Evolutionary conservation across 495 filamentous ascomycete genomes (phyloP).

Genomic region (Parathielavia hyrcaniae): DNA sequence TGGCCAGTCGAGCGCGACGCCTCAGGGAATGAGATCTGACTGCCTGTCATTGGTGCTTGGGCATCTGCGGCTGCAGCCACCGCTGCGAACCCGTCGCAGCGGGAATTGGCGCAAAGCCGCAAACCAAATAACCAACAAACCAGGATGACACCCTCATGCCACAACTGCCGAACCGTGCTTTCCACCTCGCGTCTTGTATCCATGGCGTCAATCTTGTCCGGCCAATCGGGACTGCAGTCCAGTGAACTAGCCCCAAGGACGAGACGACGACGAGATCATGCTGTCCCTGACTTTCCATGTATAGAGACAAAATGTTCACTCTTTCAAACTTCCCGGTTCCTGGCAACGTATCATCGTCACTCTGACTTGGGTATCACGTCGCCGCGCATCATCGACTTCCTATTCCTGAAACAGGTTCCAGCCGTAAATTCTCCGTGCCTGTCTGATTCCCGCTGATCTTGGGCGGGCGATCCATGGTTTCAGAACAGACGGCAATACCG

Average conservation of each 20-base stretch:
- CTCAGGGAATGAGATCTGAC: slow-evolving; percentile 3
- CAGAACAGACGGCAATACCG: not conserved
- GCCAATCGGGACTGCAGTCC: not conserved
- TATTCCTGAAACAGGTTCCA: not conserved
- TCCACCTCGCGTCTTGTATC: not conserved
- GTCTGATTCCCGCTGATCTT: too few species aligned
- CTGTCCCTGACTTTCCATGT: not conserved
- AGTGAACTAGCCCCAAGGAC: not conserved
- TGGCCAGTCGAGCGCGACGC: not conserved
- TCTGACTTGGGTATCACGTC: not conserved
- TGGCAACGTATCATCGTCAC: not conserved
- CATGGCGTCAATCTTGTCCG: not conserved
- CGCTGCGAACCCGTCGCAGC: too few species aligned
- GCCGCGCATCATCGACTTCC: not conserved
- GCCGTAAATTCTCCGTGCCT: not conserved
- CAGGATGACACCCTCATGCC: not conserved
- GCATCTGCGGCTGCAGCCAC: slow-evolving; percentile 3
- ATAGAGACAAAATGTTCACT: not conserved
- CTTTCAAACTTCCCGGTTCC: not conserved
- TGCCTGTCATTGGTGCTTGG: slow-evolving; percentile 3
- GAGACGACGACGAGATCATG: not conserved
- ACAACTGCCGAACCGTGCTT: not conserved
- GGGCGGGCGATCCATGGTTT: not conserved
- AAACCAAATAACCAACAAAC: too few species aligned
- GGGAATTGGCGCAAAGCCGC: not conserved